Evolutionary conservation across 257 asterid genomes (phyloP).

Genomic region (Gardenia jasminoides): DNA sequence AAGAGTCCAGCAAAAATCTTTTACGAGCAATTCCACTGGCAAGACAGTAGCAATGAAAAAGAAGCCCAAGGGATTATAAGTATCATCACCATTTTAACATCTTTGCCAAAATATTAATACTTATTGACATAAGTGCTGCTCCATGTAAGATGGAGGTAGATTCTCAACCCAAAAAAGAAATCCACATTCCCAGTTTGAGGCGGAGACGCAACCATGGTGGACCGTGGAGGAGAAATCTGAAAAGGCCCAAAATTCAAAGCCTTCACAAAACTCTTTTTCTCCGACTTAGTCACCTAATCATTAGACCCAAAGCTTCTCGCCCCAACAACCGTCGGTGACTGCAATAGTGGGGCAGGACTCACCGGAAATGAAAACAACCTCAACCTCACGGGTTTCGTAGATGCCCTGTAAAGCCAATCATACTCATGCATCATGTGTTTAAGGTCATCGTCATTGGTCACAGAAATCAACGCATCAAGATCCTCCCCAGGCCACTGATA

Average conservation of each 20-base stretch:
- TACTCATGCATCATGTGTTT: conserved; percentile 96
- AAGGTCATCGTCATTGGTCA: conserved; percentile 86
- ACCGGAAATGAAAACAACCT: conserved; percentile 66
- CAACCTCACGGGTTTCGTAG: conserved; percentile 77
- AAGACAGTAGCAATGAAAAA: conserved; percentile 4
- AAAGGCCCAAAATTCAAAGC: conserved; percentile 88
- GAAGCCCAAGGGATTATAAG: conserved; percentile 21
- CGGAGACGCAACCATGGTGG: conserved; percentile 32
- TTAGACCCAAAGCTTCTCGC: conserved; percentile 68
- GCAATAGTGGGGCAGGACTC: conserved; percentile 34
- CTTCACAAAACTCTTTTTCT: conserved; percentile 90
- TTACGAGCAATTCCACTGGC: neutral
- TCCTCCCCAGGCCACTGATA: conserved; percentile 96
- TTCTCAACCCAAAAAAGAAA: conserved; percentile 71
- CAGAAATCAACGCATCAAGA: conserved; percentile 92
- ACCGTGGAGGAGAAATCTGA: conserved; percentile 38
- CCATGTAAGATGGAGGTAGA: conserved; percentile 59
- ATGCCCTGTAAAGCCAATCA: conserved; percentile 63
- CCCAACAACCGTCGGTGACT: conserved; percentile 29
- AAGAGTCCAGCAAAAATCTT: neutral
- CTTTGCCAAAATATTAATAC: conserved; percentile 69
- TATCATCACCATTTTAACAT: conserved; percentile 76
- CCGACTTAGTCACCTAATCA: conserved; percentile 51
- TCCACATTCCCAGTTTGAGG: conserved; percentile 46
- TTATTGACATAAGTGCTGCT: conserved; percentile 69